Evolutionary conservation across 2,329 filamentous ascomycete species (phyloP).

Genomic region (Eurotiales sp.): DNA sequence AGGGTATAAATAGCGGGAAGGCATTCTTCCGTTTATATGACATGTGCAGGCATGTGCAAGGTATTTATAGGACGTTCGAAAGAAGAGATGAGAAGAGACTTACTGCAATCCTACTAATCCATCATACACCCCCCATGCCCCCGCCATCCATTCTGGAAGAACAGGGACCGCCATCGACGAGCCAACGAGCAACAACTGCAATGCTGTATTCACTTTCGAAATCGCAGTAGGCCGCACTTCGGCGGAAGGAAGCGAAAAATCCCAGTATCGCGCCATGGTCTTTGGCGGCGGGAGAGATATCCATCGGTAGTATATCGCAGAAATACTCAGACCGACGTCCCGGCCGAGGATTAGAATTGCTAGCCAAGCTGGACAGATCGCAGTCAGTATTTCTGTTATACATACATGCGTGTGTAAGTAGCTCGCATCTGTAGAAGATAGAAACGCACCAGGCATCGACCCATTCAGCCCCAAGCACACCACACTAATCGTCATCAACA

Average conservation of each 20-base stretch:
- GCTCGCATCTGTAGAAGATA: no score
- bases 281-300: constrained; percentile 91
- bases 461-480: constrained; percentile 81
- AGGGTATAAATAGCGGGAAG: neutral
- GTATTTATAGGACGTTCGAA: constrained; percentile 9
- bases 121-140: constrained; percentile 56
- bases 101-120: constrained; percentile 52
- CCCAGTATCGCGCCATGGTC: constrained; percentile 91
- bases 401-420: no score
- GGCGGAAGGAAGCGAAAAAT: constrained; percentile 73
- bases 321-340: constrained; percentile 75
- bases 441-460: constrained; percentile 65
- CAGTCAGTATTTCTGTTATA: no score
- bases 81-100: constrained; percentile 20
- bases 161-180: constrained; percentile 78
- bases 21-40: no score
- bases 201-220: constrained; percentile 75
- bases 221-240: constrained; percentile 44
- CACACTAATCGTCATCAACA: constrained; percentile 88
- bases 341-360: constrained; percentile 86
- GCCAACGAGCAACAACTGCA: constrained; percentile 84
- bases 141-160: constrained; percentile 55
- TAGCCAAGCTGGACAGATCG: constrained; percentile 63
- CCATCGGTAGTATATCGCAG: constrained; percentile 93
- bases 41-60: no score